Percentiles rank a stretch among this genome's conserved stretches.
phyloP scores from a whole-genome alignment of 1,284 basidiomycete genomes.

The Microbotryum scabiosae region DNA sequence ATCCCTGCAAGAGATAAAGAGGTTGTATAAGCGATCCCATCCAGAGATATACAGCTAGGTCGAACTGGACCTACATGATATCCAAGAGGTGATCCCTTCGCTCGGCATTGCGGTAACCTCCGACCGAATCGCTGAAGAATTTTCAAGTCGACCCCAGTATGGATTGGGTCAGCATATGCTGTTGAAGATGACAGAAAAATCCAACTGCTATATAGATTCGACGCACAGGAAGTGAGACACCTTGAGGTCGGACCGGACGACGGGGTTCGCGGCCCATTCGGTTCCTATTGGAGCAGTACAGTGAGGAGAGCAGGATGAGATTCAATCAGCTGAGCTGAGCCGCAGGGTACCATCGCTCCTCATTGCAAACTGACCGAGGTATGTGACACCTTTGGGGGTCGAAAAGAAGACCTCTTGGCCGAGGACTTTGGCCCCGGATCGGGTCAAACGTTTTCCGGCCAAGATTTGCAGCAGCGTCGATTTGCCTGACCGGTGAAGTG shows the following conservation, averaged over 20 bases:
- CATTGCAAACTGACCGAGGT: conserved; percentile 67
- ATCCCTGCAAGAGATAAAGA: conserved; percentile 44
- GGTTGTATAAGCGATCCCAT: neutral
- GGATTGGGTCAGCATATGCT: neutral
- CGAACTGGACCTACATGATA: conserved; percentile 49
- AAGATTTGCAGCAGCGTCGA: conserved; percentile 89
- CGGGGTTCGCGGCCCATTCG: conserved; percentile 84
- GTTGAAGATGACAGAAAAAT: neutral
- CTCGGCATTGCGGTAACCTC: conserved; percentile 87
- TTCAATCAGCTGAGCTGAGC: conserved; percentile 34
- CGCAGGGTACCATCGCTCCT: conserved; percentile 1
- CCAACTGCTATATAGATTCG: neutral
- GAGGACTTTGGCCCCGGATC: conserved; percentile 56
- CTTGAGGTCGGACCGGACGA: conserved; percentile 84
- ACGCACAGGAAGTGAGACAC: conserved; percentile 71
- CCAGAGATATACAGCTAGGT: neutral
- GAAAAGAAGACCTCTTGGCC: conserved; percentile 72
- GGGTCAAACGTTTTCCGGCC: conserved; percentile 80
- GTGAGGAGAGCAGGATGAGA: neutral
- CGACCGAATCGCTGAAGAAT: conserved; percentile 62
- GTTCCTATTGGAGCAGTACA: conserved; percentile 25
- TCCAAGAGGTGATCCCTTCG: conserved; percentile 77
- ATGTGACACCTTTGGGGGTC: conserved; percentile 61
- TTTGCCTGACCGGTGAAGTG: conserved; percentile 56
- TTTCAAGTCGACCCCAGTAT: neutral